These are phyloP conservation scores for Lunularia cruciata DNA, from an alignment of 225 moss, liverwort and hornwort genomes.

Conservation along the genomic window DNA sequence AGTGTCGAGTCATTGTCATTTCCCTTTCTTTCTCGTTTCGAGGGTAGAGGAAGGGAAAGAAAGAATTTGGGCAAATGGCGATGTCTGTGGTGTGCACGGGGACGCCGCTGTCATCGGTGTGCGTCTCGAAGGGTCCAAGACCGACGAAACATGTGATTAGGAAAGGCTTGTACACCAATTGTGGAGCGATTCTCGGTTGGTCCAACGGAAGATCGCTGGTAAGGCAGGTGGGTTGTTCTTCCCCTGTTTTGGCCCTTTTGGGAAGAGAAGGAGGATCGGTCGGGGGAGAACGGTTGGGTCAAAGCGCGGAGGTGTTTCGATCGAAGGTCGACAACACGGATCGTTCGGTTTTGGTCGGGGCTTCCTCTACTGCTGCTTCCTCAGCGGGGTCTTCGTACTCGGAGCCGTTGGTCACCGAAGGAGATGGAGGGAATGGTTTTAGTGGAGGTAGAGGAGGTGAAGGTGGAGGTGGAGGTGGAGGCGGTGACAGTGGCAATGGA, in stretches of 20 bases:
- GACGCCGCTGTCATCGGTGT: constrained; percentile 2
- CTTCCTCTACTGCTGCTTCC: constrained; percentile 1
- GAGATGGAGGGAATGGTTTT: constrained; percentile 37
- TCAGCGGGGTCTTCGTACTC: constrained; percentile 16
- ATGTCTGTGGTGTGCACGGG: background rate
- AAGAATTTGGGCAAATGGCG: background rate
- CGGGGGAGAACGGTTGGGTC: background rate
- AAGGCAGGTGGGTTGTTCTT: background rate
- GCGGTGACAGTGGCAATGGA: constrained; percentile 48
- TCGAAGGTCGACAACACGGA: background rate
- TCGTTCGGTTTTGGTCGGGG: constrained; percentile 2
- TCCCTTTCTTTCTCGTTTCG: background rate
- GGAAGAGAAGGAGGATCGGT: background rate
- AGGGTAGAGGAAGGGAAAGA: background rate
- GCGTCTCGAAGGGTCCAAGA: background rate
- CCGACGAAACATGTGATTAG: background rate
- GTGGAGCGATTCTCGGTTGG: background rate
- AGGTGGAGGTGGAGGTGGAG: constrained; percentile 63
- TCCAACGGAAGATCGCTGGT: background rate
- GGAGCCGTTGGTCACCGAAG: constrained; percentile 25
- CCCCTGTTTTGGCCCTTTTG: background rate
- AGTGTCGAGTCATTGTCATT: background rate
- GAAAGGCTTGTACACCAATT: background rate
- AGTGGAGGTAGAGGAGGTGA: constrained; percentile 31
- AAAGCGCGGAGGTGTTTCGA: background rate